Base-by-base conservation (phyloP, 345 rosid genomes). In the Reutealis trisperma region DNA sequence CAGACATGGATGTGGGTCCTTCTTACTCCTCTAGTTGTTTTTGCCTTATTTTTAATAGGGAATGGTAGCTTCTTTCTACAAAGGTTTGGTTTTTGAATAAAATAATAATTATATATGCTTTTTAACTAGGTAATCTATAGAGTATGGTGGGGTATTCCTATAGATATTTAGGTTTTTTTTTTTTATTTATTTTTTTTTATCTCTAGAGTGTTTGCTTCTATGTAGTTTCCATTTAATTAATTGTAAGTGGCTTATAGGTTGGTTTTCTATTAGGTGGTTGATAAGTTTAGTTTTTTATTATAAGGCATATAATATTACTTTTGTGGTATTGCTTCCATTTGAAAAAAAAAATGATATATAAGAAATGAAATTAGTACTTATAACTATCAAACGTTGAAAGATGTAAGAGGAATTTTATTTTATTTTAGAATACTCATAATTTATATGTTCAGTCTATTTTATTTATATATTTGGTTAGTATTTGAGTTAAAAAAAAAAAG, bases 1-100 rank as follows among this genome's bases (percentile, higher is more conserved):
- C 89, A 84, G 81, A 78, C 87, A 71, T 94, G 97, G 95, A 93
- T 89, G 92, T 93, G 95, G 98, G 85, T 76, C 6, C 80, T 87
- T 52, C 81, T 91, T 51, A 9, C 76, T 11, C 78, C 75, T 41
- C 24, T 81, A 77, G 77, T 72, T 6, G 69, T 79, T 34, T 11
- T 90, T 18, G 91, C 85, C 34, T 84, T 93, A 82, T 84, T 91
- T 83, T 80, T 88, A 80, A 55, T 88, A 11, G 91, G 96, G 63
- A 88, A 86, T 72, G 77, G 81, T 75, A 84, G 81, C 80, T 75
- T 83, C 80, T 54, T 21, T 42, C 67, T 52, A 1, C 60, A 30
- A 66, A 57, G 77, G 57, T 22, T 32, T 55, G 72, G 67, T 67
- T 65, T 71, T 60, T 72, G 45, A 72, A n/a, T n/a, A n/a, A n/a